Evolutionary conservation across 2,329 filamentous ascomycete species (phyloP), one percentile per base, ranked within the genome.

Genomic region (Xylariaceae sp.): DNA sequence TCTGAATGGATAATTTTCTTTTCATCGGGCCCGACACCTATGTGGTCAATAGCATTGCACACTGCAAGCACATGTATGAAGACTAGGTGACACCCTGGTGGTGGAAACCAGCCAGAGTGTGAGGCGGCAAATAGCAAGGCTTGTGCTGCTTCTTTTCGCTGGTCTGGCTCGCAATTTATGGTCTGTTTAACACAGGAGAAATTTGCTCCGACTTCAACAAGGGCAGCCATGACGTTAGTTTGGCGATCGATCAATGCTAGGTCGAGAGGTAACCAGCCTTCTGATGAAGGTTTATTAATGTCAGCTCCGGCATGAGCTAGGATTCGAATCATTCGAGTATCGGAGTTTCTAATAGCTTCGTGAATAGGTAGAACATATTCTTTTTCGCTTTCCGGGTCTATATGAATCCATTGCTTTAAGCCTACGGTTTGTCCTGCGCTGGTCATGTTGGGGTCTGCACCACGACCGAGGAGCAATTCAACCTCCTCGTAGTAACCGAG

Each of bases 261-360:
- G 23, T 52, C 39, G 9, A 43, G 29, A 28, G 49, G 49, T 14
- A n/a, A 12, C 49, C 49, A 52, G 21, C 49, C 49, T n/a, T 52
- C 12, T 2, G 39, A 36, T n/a, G n/a, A n/a, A 36, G 39, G 11
- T 36, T 44, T 14, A 17, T 46, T 46, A 14, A 46, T 6, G 23
- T 33, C 19, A 12, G 28, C 28, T 6, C 43, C 43, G 17, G 43
- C 43, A 16, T 21, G 2, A 29, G 23, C 43, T 7, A 46, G 43
- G 4, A 46, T 34, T 9, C 9, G 28, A 14, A 46, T 3, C 43
- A 46, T 46, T 24, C 14, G 17, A n/a, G 8, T 12, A 24, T 46
- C 43, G 17, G 17, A 16, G 4, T 46, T 46, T 34, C 6, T 34
- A 4, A 46, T 9, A 3, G 43, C 28, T n/a, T 46, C 43, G 4